A percentile compares a stretch with the other conserved stretches of the same genome.
Evolutionary conservation across 2,329 filamentous ascomycete species (phyloP).

Genomic region (Aureobasidium sp.): DNA sequence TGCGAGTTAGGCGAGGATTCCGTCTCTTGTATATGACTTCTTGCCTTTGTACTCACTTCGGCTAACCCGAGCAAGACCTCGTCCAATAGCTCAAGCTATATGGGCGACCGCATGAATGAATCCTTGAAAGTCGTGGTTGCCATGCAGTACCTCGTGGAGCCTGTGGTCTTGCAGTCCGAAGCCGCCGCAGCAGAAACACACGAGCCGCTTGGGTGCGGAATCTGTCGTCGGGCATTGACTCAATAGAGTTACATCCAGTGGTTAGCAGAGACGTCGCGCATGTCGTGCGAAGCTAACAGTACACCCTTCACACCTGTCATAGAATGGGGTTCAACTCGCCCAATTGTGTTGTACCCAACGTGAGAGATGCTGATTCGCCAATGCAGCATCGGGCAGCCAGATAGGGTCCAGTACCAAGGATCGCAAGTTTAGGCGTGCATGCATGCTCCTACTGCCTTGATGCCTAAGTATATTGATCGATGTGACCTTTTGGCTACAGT

Average conservation of each 20-base stretch:
- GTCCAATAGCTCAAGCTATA: not conserved
- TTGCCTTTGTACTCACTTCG: slow-evolving; percentile 15
- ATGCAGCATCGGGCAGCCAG: slow-evolving; percentile 15
- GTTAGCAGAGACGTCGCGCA: slow-evolving; percentile 2
- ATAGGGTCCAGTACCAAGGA: slow-evolving; percentile 10
- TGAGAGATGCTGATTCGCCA: slow-evolving; percentile 12
- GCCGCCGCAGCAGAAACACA: not conserved
- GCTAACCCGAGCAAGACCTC: not conserved
- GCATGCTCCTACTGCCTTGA: slow-evolving; percentile 7
- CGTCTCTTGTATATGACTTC: slow-evolving; percentile 2
- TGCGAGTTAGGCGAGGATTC: slow-evolving; percentile 8
- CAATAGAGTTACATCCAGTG: slow-evolving; percentile 4
- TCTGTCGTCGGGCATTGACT: not conserved
- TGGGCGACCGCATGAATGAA: slow-evolving; percentile 7
- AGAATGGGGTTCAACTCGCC: slow-evolving; percentile 1
- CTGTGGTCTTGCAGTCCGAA: not conserved
- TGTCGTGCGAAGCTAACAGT: slow-evolving; percentile 13
- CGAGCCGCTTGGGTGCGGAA: not conserved
- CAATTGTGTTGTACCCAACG: slow-evolving; percentile 7
- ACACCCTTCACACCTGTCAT: slow-evolving; percentile 13
- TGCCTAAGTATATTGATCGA: slow-evolving; percentile 6
- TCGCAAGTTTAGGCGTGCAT: slow-evolving; percentile 8
- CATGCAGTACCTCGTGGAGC: slow-evolving; percentile 14
- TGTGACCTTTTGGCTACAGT: slow-evolving; percentile 3
- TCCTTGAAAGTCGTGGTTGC: slow-evolving; percentile 9